Conservation (phyloP, 2,329 filamentous ascomycete genomes). For the Aspergillus quadrilineatus region DNA sequence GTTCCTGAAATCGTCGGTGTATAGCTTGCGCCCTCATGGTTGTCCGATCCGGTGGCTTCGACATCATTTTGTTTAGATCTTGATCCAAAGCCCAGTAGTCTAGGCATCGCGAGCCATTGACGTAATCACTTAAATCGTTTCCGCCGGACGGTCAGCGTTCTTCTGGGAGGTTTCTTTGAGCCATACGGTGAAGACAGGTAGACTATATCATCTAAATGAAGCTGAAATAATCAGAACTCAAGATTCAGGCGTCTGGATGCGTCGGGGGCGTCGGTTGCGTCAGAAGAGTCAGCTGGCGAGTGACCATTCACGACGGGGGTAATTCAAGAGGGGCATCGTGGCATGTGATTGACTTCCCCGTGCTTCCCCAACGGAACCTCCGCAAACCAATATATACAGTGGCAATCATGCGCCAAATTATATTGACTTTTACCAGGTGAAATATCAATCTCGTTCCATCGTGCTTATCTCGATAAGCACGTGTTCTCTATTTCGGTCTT, state of each 20-base stretch:
- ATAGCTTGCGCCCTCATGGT: conserved; percentile 20
- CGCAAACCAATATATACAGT: background rate
- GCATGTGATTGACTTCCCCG: conserved; percentile 21
- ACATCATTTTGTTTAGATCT: conserved; percentile 14
- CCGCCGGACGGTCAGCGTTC: background rate
- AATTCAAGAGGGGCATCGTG: background rate
- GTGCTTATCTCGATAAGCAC: background rate
- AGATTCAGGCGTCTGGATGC: background rate
- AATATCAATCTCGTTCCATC: background rate
- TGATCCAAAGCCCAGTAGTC: conserved; percentile 19
- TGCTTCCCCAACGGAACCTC: conserved; percentile 18
- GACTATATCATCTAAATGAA: background rate
- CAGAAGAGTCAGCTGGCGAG: conserved; percentile 10
- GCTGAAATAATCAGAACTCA: background rate
- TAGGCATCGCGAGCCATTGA: conserved; percentile 21
- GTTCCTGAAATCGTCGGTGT: conserved; percentile 29
- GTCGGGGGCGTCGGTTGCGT: background rate
- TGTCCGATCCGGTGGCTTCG: conserved; percentile 5
- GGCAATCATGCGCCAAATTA: background rate
- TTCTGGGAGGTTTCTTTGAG: background rate
- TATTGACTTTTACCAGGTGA: background rate
- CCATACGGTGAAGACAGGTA: conserved; percentile 7
- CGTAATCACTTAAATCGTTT: conserved; percentile 3
- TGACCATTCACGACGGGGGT: conserved; percentile 5
- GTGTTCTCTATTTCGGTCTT: background rate